Evolutionary conservation across 352 stramenopile genomes (phyloP).

Genomic region (Pythium plurisporium): DNA sequence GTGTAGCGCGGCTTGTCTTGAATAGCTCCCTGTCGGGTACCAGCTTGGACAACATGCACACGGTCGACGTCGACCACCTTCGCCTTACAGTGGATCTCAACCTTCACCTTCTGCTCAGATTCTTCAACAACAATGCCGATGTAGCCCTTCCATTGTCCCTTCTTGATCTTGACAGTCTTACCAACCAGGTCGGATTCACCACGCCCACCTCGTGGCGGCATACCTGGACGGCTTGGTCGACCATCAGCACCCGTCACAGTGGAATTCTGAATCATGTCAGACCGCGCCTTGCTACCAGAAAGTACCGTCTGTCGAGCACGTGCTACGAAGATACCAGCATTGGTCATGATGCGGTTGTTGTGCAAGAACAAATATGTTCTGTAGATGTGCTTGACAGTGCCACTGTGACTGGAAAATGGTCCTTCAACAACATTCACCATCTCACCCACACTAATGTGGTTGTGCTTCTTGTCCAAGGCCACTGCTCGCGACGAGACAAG

Average conservation of each 20-base stretch:
- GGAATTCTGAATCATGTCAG: conserved; percentile 84
- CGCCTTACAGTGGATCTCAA: conserved; percentile 89
- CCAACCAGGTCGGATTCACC: conserved; percentile 79
- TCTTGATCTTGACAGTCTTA: conserved; percentile 90
- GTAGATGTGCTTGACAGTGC: conserved; percentile 91
- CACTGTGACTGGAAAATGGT: conserved; percentile 71
- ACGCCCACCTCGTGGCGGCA: conserved; percentile 32
- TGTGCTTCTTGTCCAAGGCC: conserved; percentile 86
- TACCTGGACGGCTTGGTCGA: conserved; percentile 28
- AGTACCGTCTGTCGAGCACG: conserved; percentile 77
- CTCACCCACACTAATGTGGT: conserved; percentile 85
- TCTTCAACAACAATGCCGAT: conserved; percentile 90
- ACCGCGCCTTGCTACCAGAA: conserved; percentile 82
- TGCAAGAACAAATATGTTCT: conserved; percentile 87
- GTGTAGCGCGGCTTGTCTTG: conserved; percentile 54
- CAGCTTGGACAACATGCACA: conserved; percentile 70
- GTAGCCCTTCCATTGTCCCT: conserved; percentile 90
- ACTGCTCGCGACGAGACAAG: conserved; percentile 79
- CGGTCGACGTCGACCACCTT: conserved; percentile 85
- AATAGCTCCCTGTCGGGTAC: conserved; percentile 71
- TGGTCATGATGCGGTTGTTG: conserved; percentile 88
- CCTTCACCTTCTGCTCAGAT: conserved; percentile 88
- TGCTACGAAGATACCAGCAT: conserved; percentile 88
- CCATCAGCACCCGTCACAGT: conserved; percentile 65
- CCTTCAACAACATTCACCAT: conserved; percentile 89